Percentiles rank a stretch among this genome's conserved stretches.
These are phyloP conservation scores for Tritrichomonas foetus DNA, from an alignment of 208 protist species.

Conservation along the genomic window DNA sequence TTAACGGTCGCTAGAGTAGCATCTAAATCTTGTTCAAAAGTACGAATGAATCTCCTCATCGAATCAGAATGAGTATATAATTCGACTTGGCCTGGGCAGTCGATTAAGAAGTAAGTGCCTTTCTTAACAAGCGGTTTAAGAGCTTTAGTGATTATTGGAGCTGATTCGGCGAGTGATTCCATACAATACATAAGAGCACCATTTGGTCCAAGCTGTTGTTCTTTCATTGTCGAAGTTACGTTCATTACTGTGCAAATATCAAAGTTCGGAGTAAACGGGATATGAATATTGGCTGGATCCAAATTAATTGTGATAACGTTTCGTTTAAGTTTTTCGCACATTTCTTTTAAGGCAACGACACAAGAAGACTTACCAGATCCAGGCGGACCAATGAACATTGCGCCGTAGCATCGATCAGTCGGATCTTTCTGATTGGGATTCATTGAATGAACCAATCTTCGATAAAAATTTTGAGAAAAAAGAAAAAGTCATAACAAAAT, in stretches of 20 bases:
- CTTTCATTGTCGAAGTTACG: slow-evolving; percentile 76
- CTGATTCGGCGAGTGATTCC: slow-evolving; percentile 82
- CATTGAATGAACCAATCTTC: too few relatives aligned
- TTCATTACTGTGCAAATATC: slow-evolving; percentile 80
- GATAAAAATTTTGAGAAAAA: too few relatives aligned
- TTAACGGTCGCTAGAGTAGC: slow-evolving; percentile 63
- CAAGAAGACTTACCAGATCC: neutral
- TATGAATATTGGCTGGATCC: slow-evolving; percentile 90
- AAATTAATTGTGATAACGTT: slow-evolving; percentile 79
- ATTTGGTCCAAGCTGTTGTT: slow-evolving; percentile 87
- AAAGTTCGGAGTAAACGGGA: slow-evolving; percentile 78
- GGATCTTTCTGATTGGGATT: too few relatives aligned
- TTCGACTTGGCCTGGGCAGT: slow-evolving; percentile 97
- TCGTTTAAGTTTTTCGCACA: slow-evolving; percentile 43
- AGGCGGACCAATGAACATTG: neutral
- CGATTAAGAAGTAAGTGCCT: slow-evolving; percentile 88
- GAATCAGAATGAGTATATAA: slow-evolving; percentile 86
- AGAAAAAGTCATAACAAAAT: too few relatives aligned
- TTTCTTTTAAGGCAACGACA: neutral
- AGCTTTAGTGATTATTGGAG: slow-evolving; percentile 82
- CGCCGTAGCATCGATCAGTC: neutral
- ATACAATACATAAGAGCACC: slow-evolving; percentile 90
- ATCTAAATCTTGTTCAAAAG: slow-evolving; percentile 47
- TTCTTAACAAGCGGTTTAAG: slow-evolving; percentile 54
- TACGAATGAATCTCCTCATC: slow-evolving; percentile 72